Evolutionary conservation across 805 yeast genomes (phyloP), one percentile per base, ranked within the genome.

Genomic region (Yamadazyma kitorensis): DNA sequence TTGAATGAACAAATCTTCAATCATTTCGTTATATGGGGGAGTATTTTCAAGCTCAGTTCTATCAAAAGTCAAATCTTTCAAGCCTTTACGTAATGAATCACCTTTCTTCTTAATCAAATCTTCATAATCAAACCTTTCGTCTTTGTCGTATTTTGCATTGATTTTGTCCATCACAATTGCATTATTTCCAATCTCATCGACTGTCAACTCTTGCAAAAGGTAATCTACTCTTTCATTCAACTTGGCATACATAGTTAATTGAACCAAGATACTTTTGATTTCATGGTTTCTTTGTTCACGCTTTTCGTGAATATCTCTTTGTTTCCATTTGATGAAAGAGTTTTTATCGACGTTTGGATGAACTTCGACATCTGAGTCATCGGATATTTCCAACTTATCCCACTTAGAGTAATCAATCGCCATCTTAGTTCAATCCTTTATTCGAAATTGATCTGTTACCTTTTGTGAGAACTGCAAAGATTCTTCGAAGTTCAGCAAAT

Each of bases 281-380:
- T 91, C 89, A 27, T 76, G 74, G 51, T 83, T 82, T 52, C 95
- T 68, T 54, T 86, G 86, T 25, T 71, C 74, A 43, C 99, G 79
- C 61, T 88, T 83, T 54, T 91, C 96, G 56, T 93, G 98, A 45
- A 93, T 93, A 48, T 89, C 96, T 52, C 95, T 83, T 63, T 93
- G 99, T 55, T 87, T 91, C 98, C 98, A 91, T 40, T 80, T 77
- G 49, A 93, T 86, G 47, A 93, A 91, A 1, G 98, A 89, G 24
- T 67, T 68, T 56, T 93, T 93, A 59, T 93, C 99, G 20, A 93
- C 98, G 54, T 93, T 93, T 40, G 98, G 99, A 56, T 93, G 99
- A 11, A 91, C 98, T 53, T 93, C 98, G 31, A 93, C 70, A 52
- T 93, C 98, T 6, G 96, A 87, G 59, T 93, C 99, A 57, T 93